phyloP scores from a whole-genome alignment of 192 early-diverging fungal genomes.

The Coemansia biformis region DNA sequence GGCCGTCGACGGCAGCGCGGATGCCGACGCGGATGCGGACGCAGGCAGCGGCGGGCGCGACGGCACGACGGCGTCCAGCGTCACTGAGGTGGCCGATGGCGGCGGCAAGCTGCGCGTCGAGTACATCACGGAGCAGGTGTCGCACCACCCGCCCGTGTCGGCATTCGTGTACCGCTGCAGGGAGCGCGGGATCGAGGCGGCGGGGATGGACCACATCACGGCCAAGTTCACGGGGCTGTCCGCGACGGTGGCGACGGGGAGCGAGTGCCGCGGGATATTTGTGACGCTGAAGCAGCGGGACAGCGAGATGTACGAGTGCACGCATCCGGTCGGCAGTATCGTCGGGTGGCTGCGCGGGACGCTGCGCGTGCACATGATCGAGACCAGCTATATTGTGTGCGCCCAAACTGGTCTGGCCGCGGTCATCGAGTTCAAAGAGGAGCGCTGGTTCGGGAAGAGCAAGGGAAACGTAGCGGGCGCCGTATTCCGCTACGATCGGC shows the following conservation, averaged over 20 bases:
- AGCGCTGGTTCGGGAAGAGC: conserved; percentile 64
- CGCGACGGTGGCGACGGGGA: conserved; percentile 63
- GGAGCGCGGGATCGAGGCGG: conserved; percentile 57
- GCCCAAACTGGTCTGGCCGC: conserved; percentile 57
- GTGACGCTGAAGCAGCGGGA: conserved; percentile 53
- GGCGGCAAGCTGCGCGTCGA: conserved; percentile 39
- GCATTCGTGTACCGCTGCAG: conserved; percentile 61
- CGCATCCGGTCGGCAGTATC: conserved; percentile 62
- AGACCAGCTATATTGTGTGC: conserved; percentile 59
- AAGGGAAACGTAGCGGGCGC: conserved; percentile 65
- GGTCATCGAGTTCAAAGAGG: conserved; percentile 68
- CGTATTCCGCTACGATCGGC: conserved; percentile 59
- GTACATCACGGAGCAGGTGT: conserved; percentile 61
- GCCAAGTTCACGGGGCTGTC: conserved; percentile 71
- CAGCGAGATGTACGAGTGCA: conserved; percentile 62
- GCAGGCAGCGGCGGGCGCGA: conserved; percentile 5
- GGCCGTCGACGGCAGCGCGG: conserved; percentile 26
- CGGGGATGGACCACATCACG: conserved; percentile 65
- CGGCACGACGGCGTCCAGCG: conserved; percentile 35
- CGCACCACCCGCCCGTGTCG: conserved; percentile 56
- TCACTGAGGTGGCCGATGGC: conserved; percentile 20
- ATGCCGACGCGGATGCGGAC: neutral
- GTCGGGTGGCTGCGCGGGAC: conserved; percentile 63
- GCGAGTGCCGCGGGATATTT: conserved; percentile 61
- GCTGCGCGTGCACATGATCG: conserved; percentile 59